Evolutionary conservation across 202 grass and related monocot genomes (phyloP).

Genomic region (Bolboschoenoplectus hybrid): DNA sequence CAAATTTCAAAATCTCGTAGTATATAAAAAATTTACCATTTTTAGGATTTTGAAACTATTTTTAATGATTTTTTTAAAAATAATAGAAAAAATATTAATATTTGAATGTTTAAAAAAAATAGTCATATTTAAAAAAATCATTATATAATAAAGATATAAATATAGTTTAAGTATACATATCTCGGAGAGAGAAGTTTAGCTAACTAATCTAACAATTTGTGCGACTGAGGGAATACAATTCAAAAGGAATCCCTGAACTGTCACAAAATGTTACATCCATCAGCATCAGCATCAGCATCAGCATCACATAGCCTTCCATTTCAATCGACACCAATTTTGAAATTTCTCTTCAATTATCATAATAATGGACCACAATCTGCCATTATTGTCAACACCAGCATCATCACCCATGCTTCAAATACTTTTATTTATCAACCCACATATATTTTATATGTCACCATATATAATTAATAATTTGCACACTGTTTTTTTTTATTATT

Average conservation of each 20-base stretch:
- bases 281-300: not conserved
- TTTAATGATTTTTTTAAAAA: no score
- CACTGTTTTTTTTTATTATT: not conserved
- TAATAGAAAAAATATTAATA: no score
- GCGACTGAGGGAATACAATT: not conserved
- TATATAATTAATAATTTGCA: not conserved
- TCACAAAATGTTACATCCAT: slow-evolving; percentile 33
- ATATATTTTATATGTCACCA: not conserved
- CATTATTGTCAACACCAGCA: slow-evolving; percentile 26
- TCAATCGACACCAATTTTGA: slow-evolving; percentile 30
- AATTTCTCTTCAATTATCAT: slow-evolving; percentile 25
- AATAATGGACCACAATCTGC: slow-evolving; percentile 14
- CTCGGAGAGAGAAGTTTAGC: not conserved
- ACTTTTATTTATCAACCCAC: not conserved
- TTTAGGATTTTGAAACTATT: no score
- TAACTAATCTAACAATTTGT: not conserved
- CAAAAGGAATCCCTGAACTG: slow-evolving; percentile 16
- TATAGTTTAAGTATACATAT: not conserved
- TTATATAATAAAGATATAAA: no score
- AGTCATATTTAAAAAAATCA: no score
- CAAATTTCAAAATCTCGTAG: no score
- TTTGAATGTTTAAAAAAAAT: no score
- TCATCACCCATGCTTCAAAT: slow-evolving; percentile 6
- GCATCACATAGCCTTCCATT: slow-evolving; percentile 27
- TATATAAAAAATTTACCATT: no score